Percentiles rank a stretch among this genome's conserved stretches.
Conservation (phyloP, 2,329 filamentous ascomycete genomes). For the Periconia digitata region DNA sequence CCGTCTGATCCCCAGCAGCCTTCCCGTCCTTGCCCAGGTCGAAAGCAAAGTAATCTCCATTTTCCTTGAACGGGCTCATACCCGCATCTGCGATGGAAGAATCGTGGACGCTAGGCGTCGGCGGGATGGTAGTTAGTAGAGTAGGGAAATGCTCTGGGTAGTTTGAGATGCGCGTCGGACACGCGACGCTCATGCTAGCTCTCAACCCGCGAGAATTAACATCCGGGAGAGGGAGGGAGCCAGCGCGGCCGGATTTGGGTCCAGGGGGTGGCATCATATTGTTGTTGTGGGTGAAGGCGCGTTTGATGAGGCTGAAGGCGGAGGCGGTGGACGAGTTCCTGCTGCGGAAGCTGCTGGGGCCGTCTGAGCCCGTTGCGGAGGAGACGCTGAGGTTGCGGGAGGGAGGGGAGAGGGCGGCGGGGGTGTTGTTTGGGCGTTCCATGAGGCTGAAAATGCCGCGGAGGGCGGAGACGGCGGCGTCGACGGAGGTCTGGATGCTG, state of each 20-base stretch:
- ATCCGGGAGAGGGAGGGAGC: slow-evolving; percentile 34
- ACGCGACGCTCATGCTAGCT: slow-evolving; percentile 37
- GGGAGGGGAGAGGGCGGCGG: neutral
- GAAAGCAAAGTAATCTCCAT: slow-evolving; percentile 33
- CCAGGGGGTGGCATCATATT: slow-evolving; percentile 13
- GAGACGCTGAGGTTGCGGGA: slow-evolving; percentile 34
- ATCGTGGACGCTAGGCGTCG: slow-evolving; percentile 40
- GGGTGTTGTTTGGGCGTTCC: slow-evolving; percentile 19
- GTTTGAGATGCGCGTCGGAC: slow-evolving; percentile 43
- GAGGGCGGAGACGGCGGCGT: slow-evolving; percentile 45
- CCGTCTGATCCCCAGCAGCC: slow-evolving; percentile 10
- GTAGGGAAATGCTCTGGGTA: slow-evolving; percentile 33
- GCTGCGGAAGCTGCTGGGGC: slow-evolving; percentile 16
- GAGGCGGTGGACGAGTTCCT: slow-evolving; percentile 29
- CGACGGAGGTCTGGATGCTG: slow-evolving; percentile 45
- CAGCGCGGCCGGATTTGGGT: slow-evolving; percentile 13
- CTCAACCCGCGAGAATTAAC: slow-evolving; percentile 31
- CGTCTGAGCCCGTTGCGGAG: slow-evolving; percentile 19
- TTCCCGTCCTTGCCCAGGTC: slow-evolving; percentile 21
- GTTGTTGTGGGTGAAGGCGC: slow-evolving; percentile 26
- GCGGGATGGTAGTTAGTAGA: slow-evolving; percentile 44
- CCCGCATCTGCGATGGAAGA: slow-evolving; percentile 18
- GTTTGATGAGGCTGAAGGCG: slow-evolving; percentile 29
- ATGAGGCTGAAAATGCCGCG: slow-evolving; percentile 52
- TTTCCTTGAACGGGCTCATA: slow-evolving; percentile 43